These are phyloP conservation scores for Phascolomyces articulosus DNA, from an alignment of 371 early-diverging fungal species.

Conservation along the genomic window DNA sequence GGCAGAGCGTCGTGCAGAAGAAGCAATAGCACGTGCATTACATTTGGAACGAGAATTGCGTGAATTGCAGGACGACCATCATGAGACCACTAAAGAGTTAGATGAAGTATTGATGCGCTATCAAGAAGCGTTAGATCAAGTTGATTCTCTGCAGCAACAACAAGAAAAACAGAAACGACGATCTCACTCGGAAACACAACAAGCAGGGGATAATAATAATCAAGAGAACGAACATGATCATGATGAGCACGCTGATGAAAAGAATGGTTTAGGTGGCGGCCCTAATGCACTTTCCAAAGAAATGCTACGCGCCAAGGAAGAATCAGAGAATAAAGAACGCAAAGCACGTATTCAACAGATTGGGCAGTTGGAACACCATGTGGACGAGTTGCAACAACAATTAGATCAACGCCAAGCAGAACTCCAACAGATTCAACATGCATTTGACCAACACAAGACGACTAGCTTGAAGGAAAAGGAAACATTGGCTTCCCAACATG, in stretches of 20 bases:
- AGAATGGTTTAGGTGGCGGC: neutral
- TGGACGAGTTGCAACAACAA: constrained; percentile 13
- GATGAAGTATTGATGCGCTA: constrained; percentile 42
- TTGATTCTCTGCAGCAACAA: constrained; percentile 17
- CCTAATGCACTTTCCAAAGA: constrained; percentile 30
- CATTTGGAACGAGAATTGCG: constrained; percentile 25
- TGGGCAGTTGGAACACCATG: constrained; percentile 15
- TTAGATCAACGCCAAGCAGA: constrained; percentile 11
- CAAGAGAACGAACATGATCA: neutral
- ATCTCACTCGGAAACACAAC: too few relatives aligned
- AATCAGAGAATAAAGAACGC: constrained; percentile 20
- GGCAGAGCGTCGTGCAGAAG: constrained; percentile 18
- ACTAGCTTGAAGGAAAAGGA: neutral
- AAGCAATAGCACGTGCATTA: constrained; percentile 22
- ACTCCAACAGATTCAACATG: neutral
- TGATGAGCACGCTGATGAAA: neutral
- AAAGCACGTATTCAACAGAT: constrained; percentile 20
- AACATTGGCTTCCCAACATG: neutral
- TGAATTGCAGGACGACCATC: constrained; percentile 32
- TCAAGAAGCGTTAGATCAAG: constrained; percentile 37
- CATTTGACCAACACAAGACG: constrained; percentile 1
- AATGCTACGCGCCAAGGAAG: constrained; percentile 44
- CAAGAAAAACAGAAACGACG: neutral
- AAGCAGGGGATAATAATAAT: too few relatives aligned
- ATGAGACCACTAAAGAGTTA: constrained; percentile 36